phyloP scores from a whole-genome alignment of 1,284 basidiomycete genomes.

The Phellopilus nigrolimitatus region DNA sequence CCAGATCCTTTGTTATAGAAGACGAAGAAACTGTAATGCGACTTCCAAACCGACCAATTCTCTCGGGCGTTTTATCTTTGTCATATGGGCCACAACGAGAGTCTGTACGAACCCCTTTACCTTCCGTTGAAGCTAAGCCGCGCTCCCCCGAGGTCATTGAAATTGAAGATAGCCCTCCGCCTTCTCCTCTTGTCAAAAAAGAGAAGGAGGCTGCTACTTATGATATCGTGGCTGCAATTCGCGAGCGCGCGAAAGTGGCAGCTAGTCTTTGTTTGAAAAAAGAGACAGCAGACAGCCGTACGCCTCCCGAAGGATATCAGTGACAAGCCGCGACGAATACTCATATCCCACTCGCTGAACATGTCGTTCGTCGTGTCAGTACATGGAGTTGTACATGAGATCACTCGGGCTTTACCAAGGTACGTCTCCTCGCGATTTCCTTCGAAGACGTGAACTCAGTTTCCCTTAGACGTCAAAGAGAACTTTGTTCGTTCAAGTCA shows the following conservation, averaged over 20 bases:
- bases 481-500: slow-evolving; percentile 11
- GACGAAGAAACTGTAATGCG: too few relatives aligned
- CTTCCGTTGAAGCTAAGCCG: neutral
- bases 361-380: slow-evolving; percentile 31
- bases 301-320: slow-evolving; percentile 15
- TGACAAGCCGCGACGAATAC: slow-evolving; percentile 41
- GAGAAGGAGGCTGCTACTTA: neutral
- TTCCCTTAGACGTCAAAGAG: slow-evolving; percentile 7
- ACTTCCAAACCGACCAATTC: too few relatives aligned
- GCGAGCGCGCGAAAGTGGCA: neutral
- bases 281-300: neutral
- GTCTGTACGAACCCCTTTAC: neutral
- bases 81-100: neutral
- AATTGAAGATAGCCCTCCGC: neutral
- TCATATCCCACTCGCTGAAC: slow-evolving; percentile 24
- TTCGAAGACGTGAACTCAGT: neutral
- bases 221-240: neutral
- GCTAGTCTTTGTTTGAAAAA: neutral
- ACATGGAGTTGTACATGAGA: slow-evolving; percentile 33
- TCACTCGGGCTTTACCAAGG: slow-evolving; percentile 24
- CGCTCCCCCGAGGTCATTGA: neutral
- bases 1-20: too few relatives aligned
- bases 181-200: neutral
- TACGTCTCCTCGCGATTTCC: slow-evolving; percentile 22
- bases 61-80: too few relatives aligned